Percentiles rank a stretch among this genome's conserved stretches.
These are phyloP conservation scores for Dalechampia spathulata DNA, from an alignment of 441 rosid species.

Conservation along the genomic window DNA sequence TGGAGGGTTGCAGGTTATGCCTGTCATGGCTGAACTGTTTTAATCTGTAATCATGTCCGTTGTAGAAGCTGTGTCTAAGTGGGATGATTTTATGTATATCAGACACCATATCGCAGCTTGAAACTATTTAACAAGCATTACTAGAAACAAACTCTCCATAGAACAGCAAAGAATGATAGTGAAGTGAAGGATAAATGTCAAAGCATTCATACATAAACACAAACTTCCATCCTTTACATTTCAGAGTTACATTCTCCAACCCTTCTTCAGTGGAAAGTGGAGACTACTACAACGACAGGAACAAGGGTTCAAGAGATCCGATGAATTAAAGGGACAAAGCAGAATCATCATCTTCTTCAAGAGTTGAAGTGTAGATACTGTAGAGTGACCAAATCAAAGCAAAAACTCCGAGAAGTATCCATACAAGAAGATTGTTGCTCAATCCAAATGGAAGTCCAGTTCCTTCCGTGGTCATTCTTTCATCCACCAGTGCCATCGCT, in stretches of 20 bases:
- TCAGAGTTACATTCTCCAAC: background rate
- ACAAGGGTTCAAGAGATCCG: background rate
- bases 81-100: too few relatives aligned
- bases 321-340: constrained; percentile 4
- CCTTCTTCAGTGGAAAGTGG: background rate
- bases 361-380: constrained; percentile 37
- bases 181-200: background rate
- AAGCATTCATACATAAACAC: background rate
- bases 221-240: too few relatives aligned
- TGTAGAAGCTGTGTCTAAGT: too few relatives aligned
- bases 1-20: too few relatives aligned
- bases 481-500: constrained; percentile 49
- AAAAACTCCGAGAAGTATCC: constrained; percentile 84
- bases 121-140: too few relatives aligned
- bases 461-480: constrained; percentile 82
- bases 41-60: too few relatives aligned
- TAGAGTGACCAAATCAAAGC: constrained; percentile 78
- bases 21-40: too few relatives aligned
- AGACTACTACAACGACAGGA: too few relatives aligned
- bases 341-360: constrained; percentile 9
- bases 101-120: too few relatives aligned
- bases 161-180: too few relatives aligned
- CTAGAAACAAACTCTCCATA: too few relatives aligned
- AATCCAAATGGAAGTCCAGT: constrained; percentile 82
- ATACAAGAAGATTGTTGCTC: constrained; percentile 88